A percentile compares a stretch with the other conserved stretches of the same genome.
Conservation (phyloP, 805 yeast genomes). For the Candida namnaoensis region DNA sequence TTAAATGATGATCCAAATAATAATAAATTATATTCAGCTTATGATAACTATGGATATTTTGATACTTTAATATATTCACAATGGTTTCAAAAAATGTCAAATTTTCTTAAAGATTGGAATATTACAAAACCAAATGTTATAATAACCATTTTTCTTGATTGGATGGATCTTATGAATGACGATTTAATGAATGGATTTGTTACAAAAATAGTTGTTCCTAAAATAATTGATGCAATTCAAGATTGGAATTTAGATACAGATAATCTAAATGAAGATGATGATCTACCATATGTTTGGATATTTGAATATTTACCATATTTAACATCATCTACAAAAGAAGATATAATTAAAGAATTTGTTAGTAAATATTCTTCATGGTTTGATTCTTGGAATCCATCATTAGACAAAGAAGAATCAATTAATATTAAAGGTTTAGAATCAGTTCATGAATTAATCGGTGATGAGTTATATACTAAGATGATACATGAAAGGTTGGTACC, state of each 20-base stretch:
- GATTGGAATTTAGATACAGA: constrained; percentile 22
- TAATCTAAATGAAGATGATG: background rate
- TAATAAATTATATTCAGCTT: no score
- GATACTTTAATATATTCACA: constrained; percentile 24
- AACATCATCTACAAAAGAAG: constrained; percentile 4
- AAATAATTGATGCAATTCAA: constrained; percentile 22
- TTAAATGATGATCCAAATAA: background rate
- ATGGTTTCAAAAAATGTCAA: constrained; percentile 26
- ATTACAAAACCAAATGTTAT: constrained; percentile 28
- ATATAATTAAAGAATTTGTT: constrained; percentile 14
- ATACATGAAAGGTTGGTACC: constrained; percentile 16
- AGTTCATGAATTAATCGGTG: constrained; percentile 26
- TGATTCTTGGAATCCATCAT: constrained; percentile 10
- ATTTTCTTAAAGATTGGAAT: constrained; percentile 27
- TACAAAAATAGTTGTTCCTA: constrained; percentile 26
- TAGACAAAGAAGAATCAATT: background rate
- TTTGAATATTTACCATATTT: constrained; percentile 30
- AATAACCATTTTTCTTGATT: constrained; percentile 28
- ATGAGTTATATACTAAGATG: constrained; percentile 8
- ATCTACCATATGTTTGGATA: constrained; percentile 22
- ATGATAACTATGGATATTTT: constrained; percentile 9
- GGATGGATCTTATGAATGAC: constrained; percentile 28
- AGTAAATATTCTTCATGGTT: constrained; percentile 13
- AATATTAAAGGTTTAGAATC: constrained; percentile 14
- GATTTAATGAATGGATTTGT: constrained; percentile 20